These are phyloP conservation scores for Aspergillus carlsbadensis DNA, from an alignment of 495 filamentous ascomycete genomes.

Conservation along the genomic window DNA sequence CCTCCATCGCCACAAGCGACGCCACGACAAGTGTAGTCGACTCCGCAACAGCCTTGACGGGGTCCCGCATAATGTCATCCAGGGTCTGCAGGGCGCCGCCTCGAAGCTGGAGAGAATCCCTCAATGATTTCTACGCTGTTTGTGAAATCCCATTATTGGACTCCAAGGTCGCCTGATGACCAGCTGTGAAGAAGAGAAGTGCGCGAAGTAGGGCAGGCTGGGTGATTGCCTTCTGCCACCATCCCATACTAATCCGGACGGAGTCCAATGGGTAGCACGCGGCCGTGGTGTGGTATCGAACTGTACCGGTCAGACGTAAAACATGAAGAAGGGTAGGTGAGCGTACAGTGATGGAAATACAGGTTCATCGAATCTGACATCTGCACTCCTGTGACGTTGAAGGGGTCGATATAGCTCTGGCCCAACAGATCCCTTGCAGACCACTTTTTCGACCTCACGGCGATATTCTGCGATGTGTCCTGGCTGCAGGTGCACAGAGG, in stretches of 20 bases:
- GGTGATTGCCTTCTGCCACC: background rate
- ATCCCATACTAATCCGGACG: background rate
- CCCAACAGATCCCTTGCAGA: background rate
- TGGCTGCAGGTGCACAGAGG: no score
- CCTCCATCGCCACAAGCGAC: slow-evolving; percentile 1
- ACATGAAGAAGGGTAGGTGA: background rate
- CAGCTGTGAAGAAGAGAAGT: background rate
- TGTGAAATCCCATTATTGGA: background rate
- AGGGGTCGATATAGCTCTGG: background rate
- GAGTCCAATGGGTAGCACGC: background rate
- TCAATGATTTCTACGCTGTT: background rate
- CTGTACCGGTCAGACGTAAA: background rate
- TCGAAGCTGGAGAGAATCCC: background rate
- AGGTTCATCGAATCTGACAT: background rate
- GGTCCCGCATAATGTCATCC: background rate
- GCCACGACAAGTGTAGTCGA: background rate
- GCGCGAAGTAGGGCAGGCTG: background rate
- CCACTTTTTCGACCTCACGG: background rate
- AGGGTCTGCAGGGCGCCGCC: background rate
- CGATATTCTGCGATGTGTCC: background rate
- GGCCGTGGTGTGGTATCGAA: background rate
- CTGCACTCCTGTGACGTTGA: background rate
- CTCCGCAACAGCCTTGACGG: background rate
- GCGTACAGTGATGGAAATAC: background rate
- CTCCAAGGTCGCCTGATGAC: background rate